Percentiles rank a stretch among this genome's conserved stretches.
Evolutionary conservation across 2,329 filamentous ascomycete genomes (phyloP).

Genomic region (Aspergillus sp.): DNA sequence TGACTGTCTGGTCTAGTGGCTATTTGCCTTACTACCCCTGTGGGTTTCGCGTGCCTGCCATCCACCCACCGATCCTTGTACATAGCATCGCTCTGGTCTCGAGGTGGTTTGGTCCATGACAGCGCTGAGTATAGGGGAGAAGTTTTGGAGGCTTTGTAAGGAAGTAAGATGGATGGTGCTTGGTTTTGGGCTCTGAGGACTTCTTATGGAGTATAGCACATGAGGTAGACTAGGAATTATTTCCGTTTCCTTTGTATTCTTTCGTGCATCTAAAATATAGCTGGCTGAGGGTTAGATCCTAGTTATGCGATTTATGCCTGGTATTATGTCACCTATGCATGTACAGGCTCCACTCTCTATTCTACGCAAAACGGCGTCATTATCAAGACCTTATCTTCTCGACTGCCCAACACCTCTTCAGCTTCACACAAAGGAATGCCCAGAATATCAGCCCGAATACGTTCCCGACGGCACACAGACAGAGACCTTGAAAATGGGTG

Average conservation of each 20-base stretch:
- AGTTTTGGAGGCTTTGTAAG: neutral
- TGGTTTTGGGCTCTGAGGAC: neutral
- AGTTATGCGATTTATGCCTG: neutral
- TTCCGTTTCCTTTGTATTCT: neutral
- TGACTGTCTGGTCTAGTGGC: neutral
- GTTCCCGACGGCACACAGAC: conserved; percentile 1
- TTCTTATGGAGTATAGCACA: conserved; percentile 12
- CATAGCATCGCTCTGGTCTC: too few relatives aligned
- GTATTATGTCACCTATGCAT: neutral
- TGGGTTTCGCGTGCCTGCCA: neutral
- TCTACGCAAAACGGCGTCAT: neutral
- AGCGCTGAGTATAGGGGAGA: neutral
- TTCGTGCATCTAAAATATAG: neutral
- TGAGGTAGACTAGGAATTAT: conserved; percentile 4
- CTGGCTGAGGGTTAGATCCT: neutral
- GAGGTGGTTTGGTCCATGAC: neutral
- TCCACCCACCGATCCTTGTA: too few relatives aligned
- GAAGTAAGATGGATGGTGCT: neutral
- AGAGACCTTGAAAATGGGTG: conserved; percentile 8
- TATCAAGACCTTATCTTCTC: neutral
- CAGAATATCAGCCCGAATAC: neutral
- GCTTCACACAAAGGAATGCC: conserved; percentile 1
- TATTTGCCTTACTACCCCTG: neutral
- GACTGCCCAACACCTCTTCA: neutral
- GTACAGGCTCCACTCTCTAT: neutral